These are phyloP conservation scores for Paecilomyces variotii DNA, from an alignment of 2,329 filamentous ascomycete genomes.

Conservation along the genomic window DNA sequence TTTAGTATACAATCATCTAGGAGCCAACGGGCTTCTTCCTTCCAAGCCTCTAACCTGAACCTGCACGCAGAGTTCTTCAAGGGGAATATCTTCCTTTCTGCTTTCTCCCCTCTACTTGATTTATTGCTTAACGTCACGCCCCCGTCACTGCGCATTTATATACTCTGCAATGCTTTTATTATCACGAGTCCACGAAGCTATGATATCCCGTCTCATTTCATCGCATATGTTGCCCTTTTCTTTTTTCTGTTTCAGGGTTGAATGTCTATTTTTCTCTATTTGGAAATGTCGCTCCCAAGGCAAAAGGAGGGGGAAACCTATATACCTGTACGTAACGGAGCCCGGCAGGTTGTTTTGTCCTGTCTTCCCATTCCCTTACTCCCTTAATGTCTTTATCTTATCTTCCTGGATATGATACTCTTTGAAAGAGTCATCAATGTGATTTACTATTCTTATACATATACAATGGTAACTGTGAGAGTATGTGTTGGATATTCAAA, in stretches of 20 bases:
- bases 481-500: background rate
- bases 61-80: background rate
- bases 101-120: background rate
- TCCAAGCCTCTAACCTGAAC: background rate
- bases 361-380: background rate
- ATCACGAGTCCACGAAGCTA: background rate
- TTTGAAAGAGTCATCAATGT: background rate
- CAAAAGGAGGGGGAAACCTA: background rate
- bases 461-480: background rate
- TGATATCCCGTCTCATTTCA: background rate
- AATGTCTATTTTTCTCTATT: background rate
- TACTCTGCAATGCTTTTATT: slow-evolving; percentile 1
- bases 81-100: background rate
- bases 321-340: background rate
- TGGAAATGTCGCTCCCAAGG: background rate
- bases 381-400: background rate
- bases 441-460: background rate
- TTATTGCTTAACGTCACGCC: background rate
- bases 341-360: background rate
- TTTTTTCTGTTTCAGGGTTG: background rate
- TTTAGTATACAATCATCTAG: background rate
- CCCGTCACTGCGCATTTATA: background rate
- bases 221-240: background rate
- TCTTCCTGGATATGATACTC: background rate
- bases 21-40: background rate